A percentile compares a stretch with the other conserved stretches of the same genome.
Conservation (phyloP, 345 rosid species). For the Geranium brycei region DNA sequence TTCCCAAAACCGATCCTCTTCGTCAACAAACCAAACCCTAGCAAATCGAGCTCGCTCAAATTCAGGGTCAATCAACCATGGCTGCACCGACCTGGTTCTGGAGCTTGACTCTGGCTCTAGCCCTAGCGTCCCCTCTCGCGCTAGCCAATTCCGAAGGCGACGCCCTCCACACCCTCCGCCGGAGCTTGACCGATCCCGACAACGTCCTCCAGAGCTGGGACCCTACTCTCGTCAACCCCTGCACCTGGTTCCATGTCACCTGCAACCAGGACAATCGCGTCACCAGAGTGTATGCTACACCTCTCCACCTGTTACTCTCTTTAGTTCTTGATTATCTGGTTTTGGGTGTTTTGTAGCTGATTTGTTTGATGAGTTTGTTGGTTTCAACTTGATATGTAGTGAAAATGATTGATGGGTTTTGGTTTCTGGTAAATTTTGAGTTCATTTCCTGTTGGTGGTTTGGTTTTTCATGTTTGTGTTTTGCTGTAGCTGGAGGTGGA, state of each 20-base stretch:
- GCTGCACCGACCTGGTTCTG: slow-evolving; percentile 29
- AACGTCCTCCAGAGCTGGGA: slow-evolving; percentile 98
- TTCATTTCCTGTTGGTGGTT: too few relatives aligned
- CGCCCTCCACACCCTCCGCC: slow-evolving; percentile 60
- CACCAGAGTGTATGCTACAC: slow-evolving; percentile 60
- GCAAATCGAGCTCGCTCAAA: background rate
- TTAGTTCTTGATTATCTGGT: background rate
- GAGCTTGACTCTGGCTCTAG: slow-evolving; percentile 20
- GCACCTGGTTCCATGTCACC: slow-evolving; percentile 96
- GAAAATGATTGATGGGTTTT: too few relatives aligned
- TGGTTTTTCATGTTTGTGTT: too few relatives aligned
- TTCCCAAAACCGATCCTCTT: slow-evolving; percentile 45
- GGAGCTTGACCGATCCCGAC: slow-evolving; percentile 67
- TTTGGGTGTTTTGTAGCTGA: background rate
- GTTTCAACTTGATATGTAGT: too few relatives aligned
- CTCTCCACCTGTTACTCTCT: background rate
- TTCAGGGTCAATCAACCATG: slow-evolving; percentile 18
- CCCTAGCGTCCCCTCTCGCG: slow-evolving; percentile 21
- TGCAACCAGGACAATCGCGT: slow-evolving; percentile 84
- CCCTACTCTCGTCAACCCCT: slow-evolving; percentile 90
- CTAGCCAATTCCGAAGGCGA: slow-evolving; percentile 77
- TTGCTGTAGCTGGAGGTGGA: too few relatives aligned
- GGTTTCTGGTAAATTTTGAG: too few relatives aligned
- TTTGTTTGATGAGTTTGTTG: too few relatives aligned
- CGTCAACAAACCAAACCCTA: slow-evolving; percentile 3